A percentile compares a stretch with the other conserved stretches of the same genome.
These are phyloP conservation scores for Anisodus tanguticus DNA, from an alignment of 257 asterid species.

Conservation along the genomic window DNA sequence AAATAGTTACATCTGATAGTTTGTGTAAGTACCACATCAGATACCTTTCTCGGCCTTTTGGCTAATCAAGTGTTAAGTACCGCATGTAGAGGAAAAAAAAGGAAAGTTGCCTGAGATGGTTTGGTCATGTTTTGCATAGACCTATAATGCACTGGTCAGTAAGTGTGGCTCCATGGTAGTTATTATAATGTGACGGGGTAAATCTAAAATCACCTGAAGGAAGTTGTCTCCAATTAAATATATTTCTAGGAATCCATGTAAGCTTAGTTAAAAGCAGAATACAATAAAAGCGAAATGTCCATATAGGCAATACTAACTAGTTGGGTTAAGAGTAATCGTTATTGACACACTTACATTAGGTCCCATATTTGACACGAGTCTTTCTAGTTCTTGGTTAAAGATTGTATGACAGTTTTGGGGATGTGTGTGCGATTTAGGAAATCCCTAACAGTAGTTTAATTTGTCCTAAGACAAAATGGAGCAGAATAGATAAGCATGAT, in stretches of 20 bases:
- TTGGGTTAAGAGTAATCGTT: background rate
- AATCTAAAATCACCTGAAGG: background rate
- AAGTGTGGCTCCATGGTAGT: too few species aligned
- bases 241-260: constrained; percentile 2
- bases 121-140: too few species aligned
- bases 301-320: background rate
- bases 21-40: background rate
- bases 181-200: too few species aligned
- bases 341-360: constrained; percentile 10
- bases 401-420: background rate
- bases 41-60: constrained; percentile 59
- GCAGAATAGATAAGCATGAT: background rate
- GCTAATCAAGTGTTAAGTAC: constrained; percentile 34
- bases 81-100: background rate
- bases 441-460: background rate
- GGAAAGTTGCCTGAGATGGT: background rate
- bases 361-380: background rate
- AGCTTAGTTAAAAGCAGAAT: background rate
- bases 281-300: background rate
- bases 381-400: constrained; percentile 16
- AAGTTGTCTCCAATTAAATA: background rate
- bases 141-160: too few species aligned
- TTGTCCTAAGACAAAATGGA: background rate
- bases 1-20: background rate
- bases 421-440: background rate